Evolutionary conservation across 139 green algal species (phyloP).

Genomic region (Eudorina sp.): DNA sequence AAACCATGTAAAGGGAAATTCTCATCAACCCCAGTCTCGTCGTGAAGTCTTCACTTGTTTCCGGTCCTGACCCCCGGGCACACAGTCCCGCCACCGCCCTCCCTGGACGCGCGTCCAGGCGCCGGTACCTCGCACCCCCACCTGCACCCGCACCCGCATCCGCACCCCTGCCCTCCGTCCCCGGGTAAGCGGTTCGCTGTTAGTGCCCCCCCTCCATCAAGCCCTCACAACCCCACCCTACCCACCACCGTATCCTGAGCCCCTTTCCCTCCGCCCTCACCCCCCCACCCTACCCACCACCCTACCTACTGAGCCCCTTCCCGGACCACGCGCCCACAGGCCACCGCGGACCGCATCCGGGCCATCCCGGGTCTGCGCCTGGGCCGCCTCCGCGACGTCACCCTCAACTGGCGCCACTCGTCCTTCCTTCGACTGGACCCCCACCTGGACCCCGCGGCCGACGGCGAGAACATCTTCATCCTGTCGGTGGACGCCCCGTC

Average conservation of each 20-base stretch:
- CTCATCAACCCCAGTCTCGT: too few relatives aligned
- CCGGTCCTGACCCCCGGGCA: too few relatives aligned
- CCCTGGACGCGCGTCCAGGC: too few relatives aligned
- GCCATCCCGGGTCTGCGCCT: slow-evolving; percentile 40
- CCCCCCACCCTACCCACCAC: not conserved
- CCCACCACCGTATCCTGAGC: not conserved
- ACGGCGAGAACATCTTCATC: slow-evolving; percentile 59
- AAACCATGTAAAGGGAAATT: too few relatives aligned
- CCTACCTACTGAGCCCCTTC: not conserved
- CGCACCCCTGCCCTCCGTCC: too few relatives aligned
- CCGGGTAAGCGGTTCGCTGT: too few relatives aligned
- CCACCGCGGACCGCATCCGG: not conserved
- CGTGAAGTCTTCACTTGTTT: too few relatives aligned
- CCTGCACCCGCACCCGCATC: too few relatives aligned
- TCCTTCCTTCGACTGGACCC: slow-evolving; percentile 55
- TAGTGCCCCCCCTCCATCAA: too few relatives aligned
- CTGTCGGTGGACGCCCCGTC: slow-evolving; percentile 39
- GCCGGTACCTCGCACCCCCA: too few relatives aligned
- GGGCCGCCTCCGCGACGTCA: slow-evolving; percentile 52
- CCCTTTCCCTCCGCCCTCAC: not conserved
- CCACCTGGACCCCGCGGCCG: slow-evolving; percentile 45
- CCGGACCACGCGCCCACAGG: not conserved
- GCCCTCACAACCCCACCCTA: too few relatives aligned
- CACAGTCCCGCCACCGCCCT: too few relatives aligned
- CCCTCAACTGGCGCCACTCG: slow-evolving; percentile 52